Evolutionary conservation across 495 filamentous ascomycete genomes (phyloP), one percentile per base, ranked within the genome.

Genomic region (Darksidea phi): DNA sequence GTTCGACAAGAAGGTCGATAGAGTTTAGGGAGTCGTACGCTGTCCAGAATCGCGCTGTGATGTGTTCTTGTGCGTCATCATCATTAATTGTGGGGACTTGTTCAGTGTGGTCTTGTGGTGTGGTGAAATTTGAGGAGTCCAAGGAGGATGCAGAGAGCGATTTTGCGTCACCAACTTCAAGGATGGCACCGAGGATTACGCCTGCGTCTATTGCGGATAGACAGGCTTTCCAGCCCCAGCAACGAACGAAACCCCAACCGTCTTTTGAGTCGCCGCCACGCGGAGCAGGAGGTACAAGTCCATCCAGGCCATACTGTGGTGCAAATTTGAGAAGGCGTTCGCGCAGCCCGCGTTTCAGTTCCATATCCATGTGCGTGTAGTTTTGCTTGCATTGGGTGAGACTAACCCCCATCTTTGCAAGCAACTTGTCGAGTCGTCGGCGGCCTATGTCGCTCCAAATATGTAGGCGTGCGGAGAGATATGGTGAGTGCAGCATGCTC

Each of bases 291-390:
- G 92, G 93, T 2, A 97, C 91, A 48, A 98, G 81, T 20, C 90
- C 95, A 67, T 97, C 91, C 10, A 98, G 80, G 26, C 92, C 91
- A 73, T 97, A 97, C 59, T 91, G 75, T 1, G 90, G 88, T 0
- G 91, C 91, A 67, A 95, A 96, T 61, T 90, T 91, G 37, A 96
- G 80, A 1, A 98, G 78, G 46, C 93, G 87, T 49, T 86, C 80
- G n/a, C 92, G 85, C 21, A 98, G 76, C 12, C 88, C 88, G 21
- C 89, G 86, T 74, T 98, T 98, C 37, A 98, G 76, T 69, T 94
- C 86, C 88, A 97, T 93, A 71, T 98, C 95, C 91, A 98, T 96
- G 73, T 98, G 94, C 1, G 91, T 89, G 71, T 98, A 98, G 68
- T 82, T 92, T 71, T 97, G 92, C 63, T 90, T 90, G 75, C 91